These are phyloP conservation scores for Arbutus unedo DNA, from an alignment of 148 eudicot species.

Conservation along the genomic window DNA sequence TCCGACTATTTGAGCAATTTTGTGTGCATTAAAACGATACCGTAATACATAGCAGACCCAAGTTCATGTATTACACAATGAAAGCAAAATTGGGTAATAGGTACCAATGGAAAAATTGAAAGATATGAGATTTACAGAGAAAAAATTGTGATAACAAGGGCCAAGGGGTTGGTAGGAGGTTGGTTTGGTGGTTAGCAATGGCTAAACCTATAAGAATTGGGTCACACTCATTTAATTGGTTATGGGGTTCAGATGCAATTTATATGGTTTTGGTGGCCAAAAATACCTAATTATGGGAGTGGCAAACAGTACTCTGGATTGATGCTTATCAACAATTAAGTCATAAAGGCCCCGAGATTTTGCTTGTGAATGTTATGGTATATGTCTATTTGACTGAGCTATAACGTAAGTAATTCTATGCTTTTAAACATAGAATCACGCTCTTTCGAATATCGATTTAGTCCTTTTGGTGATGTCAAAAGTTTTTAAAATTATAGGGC, in stretches of 20 bases:
- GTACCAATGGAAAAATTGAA: neutral
- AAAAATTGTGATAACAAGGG: neutral
- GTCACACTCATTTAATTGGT: slow-evolving; percentile 1
- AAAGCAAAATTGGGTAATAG: neutral
- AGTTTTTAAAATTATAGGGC: too few species aligned
- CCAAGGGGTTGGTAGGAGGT: neutral
- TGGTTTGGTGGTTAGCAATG: neutral
- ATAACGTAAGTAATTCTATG: too few species aligned
- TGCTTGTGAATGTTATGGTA: too few species aligned
- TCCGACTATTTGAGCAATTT: too few species aligned
- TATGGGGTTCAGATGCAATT: neutral
- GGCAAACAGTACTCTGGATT: neutral
- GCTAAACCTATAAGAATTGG: neutral
- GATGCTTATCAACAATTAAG: neutral
- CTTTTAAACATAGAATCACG: too few species aligned
- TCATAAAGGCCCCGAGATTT: neutral
- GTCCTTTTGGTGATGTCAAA: too few species aligned
- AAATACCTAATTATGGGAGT: neutral
- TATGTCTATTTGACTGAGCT: too few species aligned
- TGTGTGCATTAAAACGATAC: too few species aligned
- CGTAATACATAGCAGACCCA: too few species aligned
- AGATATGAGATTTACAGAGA: neutral
- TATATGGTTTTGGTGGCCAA: slow-evolving; percentile 8
- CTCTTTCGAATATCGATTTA: too few species aligned
- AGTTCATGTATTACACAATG: neutral